Conservation (phyloP, 176 grass and related monocot genomes). For the Calamus simplicifolius region DNA sequence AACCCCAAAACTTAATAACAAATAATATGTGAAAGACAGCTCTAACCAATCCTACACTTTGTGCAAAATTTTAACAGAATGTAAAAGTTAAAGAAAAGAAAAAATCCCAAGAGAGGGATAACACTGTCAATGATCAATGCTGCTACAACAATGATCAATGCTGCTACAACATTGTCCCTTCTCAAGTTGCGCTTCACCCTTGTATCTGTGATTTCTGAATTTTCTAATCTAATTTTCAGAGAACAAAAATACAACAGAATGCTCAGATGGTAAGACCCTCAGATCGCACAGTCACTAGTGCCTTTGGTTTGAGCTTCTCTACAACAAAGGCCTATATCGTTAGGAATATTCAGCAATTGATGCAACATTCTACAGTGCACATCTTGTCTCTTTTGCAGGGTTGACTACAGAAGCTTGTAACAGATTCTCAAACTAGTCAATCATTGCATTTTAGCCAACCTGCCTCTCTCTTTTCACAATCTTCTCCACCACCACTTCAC, state of each 20-base stretch:
- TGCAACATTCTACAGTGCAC: slow-evolving; percentile 63
- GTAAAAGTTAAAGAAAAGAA: too few relatives aligned
- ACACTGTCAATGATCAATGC: not conserved
- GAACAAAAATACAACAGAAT: too few relatives aligned
- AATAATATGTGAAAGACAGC: too few relatives aligned
- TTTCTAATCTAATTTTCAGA: not conserved
- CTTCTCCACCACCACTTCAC: slow-evolving; percentile 78
- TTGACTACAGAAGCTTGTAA: slow-evolving; percentile 74
- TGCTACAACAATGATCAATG: too few relatives aligned
- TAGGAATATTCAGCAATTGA: slow-evolving; percentile 75
- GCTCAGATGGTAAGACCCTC: slow-evolving; percentile 39
- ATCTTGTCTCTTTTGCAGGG: slow-evolving; percentile 75
- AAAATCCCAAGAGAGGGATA: too few relatives aligned
- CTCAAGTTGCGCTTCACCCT: not conserved
- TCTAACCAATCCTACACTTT: too few relatives aligned
- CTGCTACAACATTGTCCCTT: slow-evolving; percentile 14
- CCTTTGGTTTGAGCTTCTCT: slow-evolving; percentile 73
- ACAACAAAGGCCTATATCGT: slow-evolving; percentile 86
- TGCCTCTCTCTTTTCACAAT: slow-evolving; percentile 66
- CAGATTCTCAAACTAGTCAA: slow-evolving; percentile 71
- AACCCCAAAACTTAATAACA: too few relatives aligned
- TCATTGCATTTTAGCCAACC: slow-evolving; percentile 83
- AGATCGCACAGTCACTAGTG: slow-evolving; percentile 20
- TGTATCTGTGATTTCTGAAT: not conserved
- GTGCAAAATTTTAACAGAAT: too few relatives aligned